Conservation (phyloP, 441 rosid species). For the Populus hybrid region DNA sequence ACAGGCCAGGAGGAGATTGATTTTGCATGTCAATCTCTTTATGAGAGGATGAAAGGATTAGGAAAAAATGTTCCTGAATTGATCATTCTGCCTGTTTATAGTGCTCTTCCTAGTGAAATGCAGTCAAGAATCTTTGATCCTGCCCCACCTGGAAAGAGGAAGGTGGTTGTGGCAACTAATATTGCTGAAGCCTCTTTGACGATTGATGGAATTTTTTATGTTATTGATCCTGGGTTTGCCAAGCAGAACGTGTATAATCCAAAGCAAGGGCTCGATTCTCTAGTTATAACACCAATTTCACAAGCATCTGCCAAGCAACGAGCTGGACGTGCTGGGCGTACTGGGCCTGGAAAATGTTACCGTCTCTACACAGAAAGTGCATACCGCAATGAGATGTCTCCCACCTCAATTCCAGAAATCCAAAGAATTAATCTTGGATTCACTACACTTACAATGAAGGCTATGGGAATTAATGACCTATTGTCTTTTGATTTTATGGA, state of each 20-base stretch:
- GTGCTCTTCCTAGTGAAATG: conserved; percentile 93
- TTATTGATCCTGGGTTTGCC: conserved; percentile 85
- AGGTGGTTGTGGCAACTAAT: conserved; percentile 88
- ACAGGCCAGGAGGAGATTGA: conserved; percentile 96
- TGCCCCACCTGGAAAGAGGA: conserved; percentile 77
- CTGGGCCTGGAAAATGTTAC: conserved; percentile 93
- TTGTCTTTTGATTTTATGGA: conserved; percentile 88
- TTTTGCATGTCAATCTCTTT: conserved; percentile 80
- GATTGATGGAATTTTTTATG: conserved; percentile 77
- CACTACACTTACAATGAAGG: conserved; percentile 70
- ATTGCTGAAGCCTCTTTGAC: conserved; percentile 86
- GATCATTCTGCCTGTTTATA: conserved; percentile 76
- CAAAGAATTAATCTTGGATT: conserved; percentile 78
- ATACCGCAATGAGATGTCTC: conserved; percentile 85
- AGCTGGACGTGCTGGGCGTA: conserved; percentile 84
- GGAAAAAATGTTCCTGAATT: conserved; percentile 82
- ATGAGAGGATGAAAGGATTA: conserved; percentile 78
- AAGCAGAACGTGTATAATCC: conserved; percentile 85
- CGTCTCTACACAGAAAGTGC: conserved; percentile 87
- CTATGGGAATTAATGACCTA: conserved; percentile 86
- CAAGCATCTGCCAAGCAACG: conserved; percentile 90
- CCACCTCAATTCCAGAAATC: conserved; percentile 75
- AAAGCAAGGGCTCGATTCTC: conserved; percentile 79
- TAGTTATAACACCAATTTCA: conserved; percentile 76
- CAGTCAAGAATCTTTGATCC: conserved; percentile 86